Percentiles rank a stretch among this genome's conserved stretches.
phyloP scores from a whole-genome alignment of 106 monocot species.

The Dioscorea zingiberensis region DNA sequence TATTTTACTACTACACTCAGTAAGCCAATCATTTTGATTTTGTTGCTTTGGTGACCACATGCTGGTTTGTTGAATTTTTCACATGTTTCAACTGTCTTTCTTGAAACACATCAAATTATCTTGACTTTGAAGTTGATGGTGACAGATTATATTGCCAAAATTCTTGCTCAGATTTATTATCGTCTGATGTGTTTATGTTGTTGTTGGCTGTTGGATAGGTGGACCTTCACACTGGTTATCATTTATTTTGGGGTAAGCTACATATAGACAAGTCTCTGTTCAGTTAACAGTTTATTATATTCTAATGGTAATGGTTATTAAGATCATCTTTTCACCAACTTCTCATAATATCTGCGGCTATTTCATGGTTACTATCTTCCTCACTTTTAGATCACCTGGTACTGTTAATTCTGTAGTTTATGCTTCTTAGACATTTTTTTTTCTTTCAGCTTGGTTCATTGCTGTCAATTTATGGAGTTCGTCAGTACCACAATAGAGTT shows the following conservation, averaged over 20 bases:
- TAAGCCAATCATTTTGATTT: constrained; percentile 24
- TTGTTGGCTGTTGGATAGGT: constrained; percentile 34
- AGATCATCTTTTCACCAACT: no score
- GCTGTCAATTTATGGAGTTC: constrained; percentile 76
- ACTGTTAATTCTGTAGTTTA: no score
- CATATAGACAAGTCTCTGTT: constrained; percentile 1
- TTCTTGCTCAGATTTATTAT: neutral
- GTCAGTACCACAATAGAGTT: constrained; percentile 30
- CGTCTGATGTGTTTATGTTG: neutral
- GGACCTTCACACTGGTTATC: constrained; percentile 89
- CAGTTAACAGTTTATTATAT: no score
- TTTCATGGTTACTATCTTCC: no score
- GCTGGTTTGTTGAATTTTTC: no score
- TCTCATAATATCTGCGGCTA: no score
- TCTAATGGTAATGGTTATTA: no score
- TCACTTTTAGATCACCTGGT: no score
- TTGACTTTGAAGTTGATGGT: neutral
- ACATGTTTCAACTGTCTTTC: no score
- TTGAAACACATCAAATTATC: no score
- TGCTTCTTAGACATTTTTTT: neutral
- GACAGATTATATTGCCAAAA: neutral
- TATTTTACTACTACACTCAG: constrained; percentile 68
- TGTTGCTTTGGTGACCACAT: no score
- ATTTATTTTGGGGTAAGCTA: constrained; percentile 88
- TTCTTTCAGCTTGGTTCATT: constrained; percentile 65